These are phyloP conservation scores for Penicillium nordicum DNA, from an alignment of 2,329 filamentous ascomycete species.

Conservation along the genomic window DNA sequence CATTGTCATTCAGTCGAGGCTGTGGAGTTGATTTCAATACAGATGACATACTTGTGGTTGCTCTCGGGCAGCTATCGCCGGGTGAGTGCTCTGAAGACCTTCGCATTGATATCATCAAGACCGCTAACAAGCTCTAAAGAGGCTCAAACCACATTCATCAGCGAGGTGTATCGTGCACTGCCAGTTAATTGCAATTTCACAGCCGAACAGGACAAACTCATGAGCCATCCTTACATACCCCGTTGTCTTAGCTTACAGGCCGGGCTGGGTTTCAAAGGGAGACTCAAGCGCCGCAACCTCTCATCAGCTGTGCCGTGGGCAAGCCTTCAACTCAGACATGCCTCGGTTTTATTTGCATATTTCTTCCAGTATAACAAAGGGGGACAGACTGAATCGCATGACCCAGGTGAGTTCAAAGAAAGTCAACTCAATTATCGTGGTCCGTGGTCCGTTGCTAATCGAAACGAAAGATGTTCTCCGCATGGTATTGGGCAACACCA, in stretches of 20 bases:
- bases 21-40: slow-evolving; percentile 52
- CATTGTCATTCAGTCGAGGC: slow-evolving; percentile 50
- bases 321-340: slow-evolving; percentile 70
- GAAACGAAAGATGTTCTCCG: slow-evolving; percentile 61
- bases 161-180: slow-evolving; percentile 65
- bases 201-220: slow-evolving; percentile 70
- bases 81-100: slow-evolving; percentile 36
- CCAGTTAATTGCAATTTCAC: slow-evolving; percentile 78
- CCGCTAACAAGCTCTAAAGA: slow-evolving; percentile 40
- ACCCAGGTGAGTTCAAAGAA: slow-evolving; percentile 50
- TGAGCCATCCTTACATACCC: slow-evolving; percentile 70
- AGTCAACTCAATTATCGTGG: background rate
- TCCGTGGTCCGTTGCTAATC: slow-evolving; percentile 6
- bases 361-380: slow-evolving; percentile 63
- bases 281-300: slow-evolving; percentile 60
- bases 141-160: slow-evolving; percentile 61
- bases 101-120: slow-evolving; percentile 31
- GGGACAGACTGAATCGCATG: slow-evolving; percentile 47
- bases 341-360: slow-evolving; percentile 60
- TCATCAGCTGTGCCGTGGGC: slow-evolving; percentile 72
- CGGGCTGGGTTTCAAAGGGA: slow-evolving; percentile 69
- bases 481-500: slow-evolving; percentile 68
- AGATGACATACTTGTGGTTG: slow-evolving; percentile 67
- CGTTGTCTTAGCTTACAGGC: slow-evolving; percentile 75
- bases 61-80: slow-evolving; percentile 52